These are phyloP conservation scores for Ananas comosus DNA, from an alignment of 176 grass and related monocot species.

Conservation along the genomic window DNA sequence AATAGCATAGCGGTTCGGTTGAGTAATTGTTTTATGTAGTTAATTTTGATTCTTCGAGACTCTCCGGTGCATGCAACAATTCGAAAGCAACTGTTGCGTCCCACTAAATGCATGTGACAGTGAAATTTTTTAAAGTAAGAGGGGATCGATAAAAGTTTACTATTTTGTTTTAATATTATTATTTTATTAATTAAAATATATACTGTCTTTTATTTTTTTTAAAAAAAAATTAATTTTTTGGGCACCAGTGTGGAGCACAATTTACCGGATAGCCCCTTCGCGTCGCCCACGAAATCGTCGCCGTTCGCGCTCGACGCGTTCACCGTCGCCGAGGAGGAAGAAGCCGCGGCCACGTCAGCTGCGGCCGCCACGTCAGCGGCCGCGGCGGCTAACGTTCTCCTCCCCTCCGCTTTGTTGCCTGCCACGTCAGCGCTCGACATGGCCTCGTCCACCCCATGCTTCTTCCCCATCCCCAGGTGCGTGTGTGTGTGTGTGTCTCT, in stretches of 20 bases:
- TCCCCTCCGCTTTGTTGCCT: conserved; percentile 42
- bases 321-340: conserved; percentile 15
- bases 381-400: conserved; percentile 29
- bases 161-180: too few species aligned
- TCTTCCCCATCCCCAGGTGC: conserved; percentile 58
- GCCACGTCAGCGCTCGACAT: conserved; percentile 39
- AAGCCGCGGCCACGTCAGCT: not conserved
- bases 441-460: conserved; percentile 42
- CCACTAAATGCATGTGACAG: too few species aligned
- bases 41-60: too few species aligned
- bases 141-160: too few species aligned
- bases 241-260: conserved; percentile 52
- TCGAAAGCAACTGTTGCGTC: too few species aligned
- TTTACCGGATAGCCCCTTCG: conserved; percentile 73
- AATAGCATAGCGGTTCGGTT: too few species aligned
- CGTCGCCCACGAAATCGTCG: conserved; percentile 45
- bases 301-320: conserved; percentile 22
- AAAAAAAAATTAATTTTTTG: not conserved
- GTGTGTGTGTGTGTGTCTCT: not conserved
- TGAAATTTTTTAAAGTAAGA: too few species aligned
- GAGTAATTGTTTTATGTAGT: too few species aligned
- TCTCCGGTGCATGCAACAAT: too few species aligned
- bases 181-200: not conserved
- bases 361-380: conserved; percentile 1
- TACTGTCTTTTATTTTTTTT: not conserved